Conservation (phyloP, 495 filamentous ascomycete species). For the Xylaria scruposa region DNA sequence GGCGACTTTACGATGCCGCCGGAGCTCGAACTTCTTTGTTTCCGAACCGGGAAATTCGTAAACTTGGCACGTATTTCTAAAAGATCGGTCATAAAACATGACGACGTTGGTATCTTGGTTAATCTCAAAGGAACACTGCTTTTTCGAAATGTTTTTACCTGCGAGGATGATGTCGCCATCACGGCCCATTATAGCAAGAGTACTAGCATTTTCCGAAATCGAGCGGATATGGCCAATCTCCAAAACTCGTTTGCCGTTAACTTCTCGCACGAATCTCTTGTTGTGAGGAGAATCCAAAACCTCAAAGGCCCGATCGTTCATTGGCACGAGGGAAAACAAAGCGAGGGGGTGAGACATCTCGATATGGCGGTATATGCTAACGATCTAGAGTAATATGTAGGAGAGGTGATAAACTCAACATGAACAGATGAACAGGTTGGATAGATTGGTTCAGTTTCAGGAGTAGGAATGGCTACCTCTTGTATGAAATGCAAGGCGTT, state of each 20-base stretch:
- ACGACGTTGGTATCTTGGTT: neutral
- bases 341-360: neutral
- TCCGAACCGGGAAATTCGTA: no score
- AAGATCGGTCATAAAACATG: slow-evolving; percentile 8
- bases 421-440: neutral
- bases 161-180: slow-evolving; percentile 23
- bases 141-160: slow-evolving; percentile 2
- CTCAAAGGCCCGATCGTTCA: no score
- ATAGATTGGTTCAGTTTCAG: neutral
- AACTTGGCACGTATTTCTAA: neutral
- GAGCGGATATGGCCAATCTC: slow-evolving; percentile 25
- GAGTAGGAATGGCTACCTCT: neutral
- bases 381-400: neutral
- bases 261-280: no score
- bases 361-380: no score
- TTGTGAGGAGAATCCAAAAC: no score
- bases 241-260: no score
- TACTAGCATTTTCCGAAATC: neutral
- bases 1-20: neutral
- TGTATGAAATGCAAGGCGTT: neutral
- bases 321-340: slow-evolving; percentile 5
- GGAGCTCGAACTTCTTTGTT: neutral
- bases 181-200: slow-evolving; percentile 27
- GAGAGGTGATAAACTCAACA: neutral
- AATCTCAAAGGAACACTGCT: slow-evolving; percentile 26